Conservation (phyloP, 2,329 filamentous ascomycete genomes). For the Amauroascus verrucosus region DNA sequence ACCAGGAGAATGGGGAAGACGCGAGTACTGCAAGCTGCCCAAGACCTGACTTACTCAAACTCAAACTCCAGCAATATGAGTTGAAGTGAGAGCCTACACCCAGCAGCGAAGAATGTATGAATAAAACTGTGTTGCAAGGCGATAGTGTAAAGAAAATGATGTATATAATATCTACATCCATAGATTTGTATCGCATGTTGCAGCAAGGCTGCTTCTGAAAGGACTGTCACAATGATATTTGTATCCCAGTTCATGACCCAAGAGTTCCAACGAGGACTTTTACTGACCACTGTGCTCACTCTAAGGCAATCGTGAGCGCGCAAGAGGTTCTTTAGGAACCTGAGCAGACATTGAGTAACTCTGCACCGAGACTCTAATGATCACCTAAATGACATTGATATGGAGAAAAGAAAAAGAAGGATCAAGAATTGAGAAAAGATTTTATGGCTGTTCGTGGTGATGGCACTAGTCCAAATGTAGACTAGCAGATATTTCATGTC, state of each 20-base stretch:
- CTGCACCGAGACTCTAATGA: constrained; percentile 96
- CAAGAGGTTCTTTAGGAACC: constrained; percentile 67
- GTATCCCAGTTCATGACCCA: constrained; percentile 11
- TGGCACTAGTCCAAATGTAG: constrained; percentile 25
- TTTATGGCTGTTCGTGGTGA: constrained; percentile 17
- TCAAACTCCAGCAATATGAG: constrained; percentile 71
- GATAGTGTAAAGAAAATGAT: too few species aligned
- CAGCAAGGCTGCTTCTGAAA: not conserved
- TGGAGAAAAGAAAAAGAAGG: constrained; percentile 39
- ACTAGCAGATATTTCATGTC: constrained; percentile 19
- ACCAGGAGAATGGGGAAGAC: constrained; percentile 64
- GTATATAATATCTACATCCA: too few species aligned
- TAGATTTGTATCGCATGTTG: too few species aligned
- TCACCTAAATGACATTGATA: constrained; percentile 57
- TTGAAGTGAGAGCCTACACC: not conserved
- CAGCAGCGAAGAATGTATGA: not conserved
- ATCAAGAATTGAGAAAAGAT: constrained; percentile 18
- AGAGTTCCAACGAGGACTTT: constrained; percentile 9
- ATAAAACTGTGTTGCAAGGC: too few species aligned
- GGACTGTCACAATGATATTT: constrained; percentile 11
- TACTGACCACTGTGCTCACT: constrained; percentile 45
- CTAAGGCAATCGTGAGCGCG: constrained; percentile 99
- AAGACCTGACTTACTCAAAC: constrained; percentile 62
- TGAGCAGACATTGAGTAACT: constrained; percentile 78
- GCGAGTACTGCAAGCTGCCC: constrained; percentile 76